These are phyloP conservation scores for Closterium sp. DNA, from an alignment of 139 green algal genomes.

Conservation along the genomic window DNA sequence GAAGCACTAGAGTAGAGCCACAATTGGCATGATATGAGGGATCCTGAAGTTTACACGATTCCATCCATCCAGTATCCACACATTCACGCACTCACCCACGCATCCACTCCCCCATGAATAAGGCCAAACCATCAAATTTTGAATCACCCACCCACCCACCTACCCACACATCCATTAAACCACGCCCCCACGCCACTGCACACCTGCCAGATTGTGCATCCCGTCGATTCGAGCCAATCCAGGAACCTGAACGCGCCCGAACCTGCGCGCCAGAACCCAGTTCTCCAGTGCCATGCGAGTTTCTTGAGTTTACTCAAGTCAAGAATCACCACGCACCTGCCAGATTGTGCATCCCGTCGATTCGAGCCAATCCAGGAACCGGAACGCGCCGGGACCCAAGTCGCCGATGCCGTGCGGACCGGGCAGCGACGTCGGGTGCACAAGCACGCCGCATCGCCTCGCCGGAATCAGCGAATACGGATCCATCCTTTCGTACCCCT, in stretches of 20 bases:
- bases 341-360: slow-evolving; percentile 68
- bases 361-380: slow-evolving; percentile 88
- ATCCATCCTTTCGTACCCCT: slow-evolving; percentile 3
- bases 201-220: not conserved
- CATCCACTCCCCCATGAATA: too few relatives aligned
- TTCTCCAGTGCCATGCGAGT: too few relatives aligned
- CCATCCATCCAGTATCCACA: too few relatives aligned
- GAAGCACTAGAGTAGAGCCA: too few relatives aligned
- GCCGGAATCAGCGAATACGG: slow-evolving; percentile 33
- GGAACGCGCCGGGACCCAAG: slow-evolving; percentile 73
- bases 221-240: not conserved
- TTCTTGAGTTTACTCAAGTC: not conserved
- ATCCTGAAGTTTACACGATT: too few relatives aligned
- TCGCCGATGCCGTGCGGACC: slow-evolving; percentile 84
- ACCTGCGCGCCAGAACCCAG: too few relatives aligned
- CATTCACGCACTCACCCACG: too few relatives aligned
- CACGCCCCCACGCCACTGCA: not conserved
- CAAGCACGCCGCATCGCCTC: slow-evolving; percentile 68
- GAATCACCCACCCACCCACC: too few relatives aligned
- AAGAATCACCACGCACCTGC: slow-evolving; percentile 52
- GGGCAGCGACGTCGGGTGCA: slow-evolving; percentile 92
- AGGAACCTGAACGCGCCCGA: not conserved
- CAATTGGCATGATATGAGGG: too few relatives aligned
- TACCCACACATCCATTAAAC: too few relatives aligned
- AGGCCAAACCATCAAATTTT: too few relatives aligned